These are phyloP conservation scores for Cytospora chrysosperma DNA, from an alignment of 2,329 filamentous ascomycete genomes.

Conservation along the genomic window DNA sequence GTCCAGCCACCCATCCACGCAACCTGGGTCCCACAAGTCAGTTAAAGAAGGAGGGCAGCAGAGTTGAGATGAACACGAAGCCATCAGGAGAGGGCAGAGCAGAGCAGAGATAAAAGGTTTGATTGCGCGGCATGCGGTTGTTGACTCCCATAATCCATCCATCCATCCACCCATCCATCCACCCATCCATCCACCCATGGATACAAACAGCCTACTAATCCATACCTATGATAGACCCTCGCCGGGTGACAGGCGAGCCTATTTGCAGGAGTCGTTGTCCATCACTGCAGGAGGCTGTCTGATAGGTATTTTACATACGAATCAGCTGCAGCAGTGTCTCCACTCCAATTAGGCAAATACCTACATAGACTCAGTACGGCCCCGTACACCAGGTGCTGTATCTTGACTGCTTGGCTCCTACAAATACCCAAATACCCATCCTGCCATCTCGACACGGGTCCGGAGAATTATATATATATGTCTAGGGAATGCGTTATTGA, in stretches of 20 bases:
- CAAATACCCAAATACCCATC: too few species aligned
- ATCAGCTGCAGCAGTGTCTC: constrained; percentile 10
- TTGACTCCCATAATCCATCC: too few species aligned
- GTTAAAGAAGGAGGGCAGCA: not conserved
- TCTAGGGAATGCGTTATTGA: not conserved
- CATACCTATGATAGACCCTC: too few species aligned
- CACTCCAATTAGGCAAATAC: not conserved
- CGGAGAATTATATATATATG: not conserved
- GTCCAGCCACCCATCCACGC: not conserved
- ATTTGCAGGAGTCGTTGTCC: too few species aligned
- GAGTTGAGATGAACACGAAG: not conserved
- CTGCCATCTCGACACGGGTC: not conserved
- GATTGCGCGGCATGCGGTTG: not conserved
- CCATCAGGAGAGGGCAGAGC: not conserved
- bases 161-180: too few species aligned
- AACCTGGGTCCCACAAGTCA: not conserved
- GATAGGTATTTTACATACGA: too few species aligned
- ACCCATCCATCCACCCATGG: too few species aligned
- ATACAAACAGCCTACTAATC: too few species aligned
- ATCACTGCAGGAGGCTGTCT: constrained; percentile 5
- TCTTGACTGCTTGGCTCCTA: too few species aligned
- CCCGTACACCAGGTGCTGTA: too few species aligned
- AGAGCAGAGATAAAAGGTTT: not conserved
- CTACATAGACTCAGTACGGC: too few species aligned
- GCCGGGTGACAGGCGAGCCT: not conserved